Base-by-base conservation (phyloP, 2,329 filamentous ascomycete species). In the Calonectria henricotiae region DNA sequence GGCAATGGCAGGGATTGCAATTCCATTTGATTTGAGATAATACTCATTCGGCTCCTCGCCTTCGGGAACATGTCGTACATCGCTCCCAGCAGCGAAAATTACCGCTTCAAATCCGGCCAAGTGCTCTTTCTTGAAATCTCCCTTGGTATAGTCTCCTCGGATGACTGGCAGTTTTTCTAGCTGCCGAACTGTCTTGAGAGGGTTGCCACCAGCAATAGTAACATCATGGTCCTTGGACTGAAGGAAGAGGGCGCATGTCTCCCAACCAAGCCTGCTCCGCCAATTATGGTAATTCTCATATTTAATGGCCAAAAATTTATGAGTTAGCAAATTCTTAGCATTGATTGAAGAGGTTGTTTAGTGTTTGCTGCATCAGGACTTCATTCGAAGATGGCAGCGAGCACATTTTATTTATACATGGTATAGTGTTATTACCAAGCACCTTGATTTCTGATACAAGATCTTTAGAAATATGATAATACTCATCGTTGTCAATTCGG, bases 201-300 rank as follows among this genome's bases (percentile, higher is more conserved):
- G 12, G 13, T 39, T 58, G 12, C 51, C 35, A 8, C 51, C 35
- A 27, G 51, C n/a, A 27, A 58, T 39, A 13, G 51, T 39, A 25
- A 58, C 51, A 1, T 23, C 13, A 17, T 58, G 51, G 6, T 32
- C 51, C 12, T 58, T 39, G 2, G 51, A 58, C 13, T 58, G 32
- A 13, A 58, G 51, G 7, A 58, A 58, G 2, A 58, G 20, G 20
- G 51, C 51, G 51, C 35, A 25, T 58, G 51, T 20, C 51, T 32
- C 25, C 51, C 51, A 5, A 39, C 51, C n/a, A 58, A 39, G 8
- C 51, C 51, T 9, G 32, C 35, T 4, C 51, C 51, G 35, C 51
- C 51, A 37, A 58, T 58, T 5, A 58, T 58, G 6, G 39, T 35
- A 25, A 58, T 25, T 3, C 35, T 39, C 51, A 58, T 58, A 2